A percentile compares a stretch with the other conserved stretches of the same genome.
Evolutionary conservation across 73 alveolate species (phyloP).

Genomic region (Stentor roeselii): DNA sequence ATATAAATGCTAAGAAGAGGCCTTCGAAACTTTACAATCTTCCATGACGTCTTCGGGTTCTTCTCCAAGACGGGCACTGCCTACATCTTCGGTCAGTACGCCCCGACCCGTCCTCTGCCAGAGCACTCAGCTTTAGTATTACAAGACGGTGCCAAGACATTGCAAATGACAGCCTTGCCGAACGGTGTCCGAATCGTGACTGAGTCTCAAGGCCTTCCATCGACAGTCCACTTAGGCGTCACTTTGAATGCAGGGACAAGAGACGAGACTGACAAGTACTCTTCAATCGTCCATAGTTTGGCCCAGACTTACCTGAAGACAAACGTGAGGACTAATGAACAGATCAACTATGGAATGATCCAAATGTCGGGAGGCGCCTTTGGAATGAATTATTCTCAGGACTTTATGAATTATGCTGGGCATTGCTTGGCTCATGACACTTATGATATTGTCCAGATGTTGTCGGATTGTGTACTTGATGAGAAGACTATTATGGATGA

Average conservation of each 20-base stretch:
- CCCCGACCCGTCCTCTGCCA: constrained; percentile 5
- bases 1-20: not conserved
- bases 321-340: constrained; percentile 69
- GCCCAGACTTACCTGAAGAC: constrained; percentile 72
- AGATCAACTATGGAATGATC: constrained; percentile 77
- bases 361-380: constrained; percentile 81
- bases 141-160: constrained; percentile 40
- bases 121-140: constrained; percentile 45
- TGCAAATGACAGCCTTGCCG: constrained; percentile 59
- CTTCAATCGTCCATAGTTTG: constrained; percentile 68
- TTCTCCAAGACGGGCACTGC: not conserved
- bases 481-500: constrained; percentile 48
- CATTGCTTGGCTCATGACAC: constrained; percentile 77
- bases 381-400: constrained; percentile 74
- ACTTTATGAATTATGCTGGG: constrained; percentile 66
- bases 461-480: constrained; percentile 72
- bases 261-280: constrained; percentile 75
- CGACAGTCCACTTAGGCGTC: constrained; percentile 73
- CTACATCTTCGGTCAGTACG: not conserved
- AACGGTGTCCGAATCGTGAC: constrained; percentile 81
- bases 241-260: constrained; percentile 77
- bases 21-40: not conserved
- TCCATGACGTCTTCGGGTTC: not conserved
- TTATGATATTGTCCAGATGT: constrained; percentile 63
- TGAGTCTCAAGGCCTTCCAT: constrained; percentile 70